Percentiles rank a stretch among this genome's conserved stretches.
Evolutionary conservation across 192 early-diverging fungal genomes (phyloP).

Genomic region (Mortierella antarctica): DNA sequence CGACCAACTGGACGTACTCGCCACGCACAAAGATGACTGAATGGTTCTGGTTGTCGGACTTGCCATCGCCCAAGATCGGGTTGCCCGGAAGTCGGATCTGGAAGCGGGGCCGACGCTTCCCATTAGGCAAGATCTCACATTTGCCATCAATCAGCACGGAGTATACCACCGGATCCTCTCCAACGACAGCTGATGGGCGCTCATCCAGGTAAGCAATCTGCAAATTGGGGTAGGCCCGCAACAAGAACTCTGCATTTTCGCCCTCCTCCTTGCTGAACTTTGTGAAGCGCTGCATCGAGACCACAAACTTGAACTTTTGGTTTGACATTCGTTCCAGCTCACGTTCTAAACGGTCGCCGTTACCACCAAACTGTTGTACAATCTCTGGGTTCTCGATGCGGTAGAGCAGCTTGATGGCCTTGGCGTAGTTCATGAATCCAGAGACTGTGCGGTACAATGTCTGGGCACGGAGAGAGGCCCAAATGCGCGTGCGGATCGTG

Average conservation of each 20-base stretch:
- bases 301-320: slow-evolving; percentile 87
- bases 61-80: slow-evolving; percentile 90
- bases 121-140: slow-evolving; percentile 72
- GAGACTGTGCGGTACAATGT: slow-evolving; percentile 89
- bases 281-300: slow-evolving; percentile 86
- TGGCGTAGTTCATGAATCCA: slow-evolving; percentile 90
- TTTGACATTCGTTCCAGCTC: slow-evolving; percentile 74
- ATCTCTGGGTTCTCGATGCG: slow-evolving; percentile 85
- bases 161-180: slow-evolving; percentile 65
- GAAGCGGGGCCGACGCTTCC: slow-evolving; percentile 82
- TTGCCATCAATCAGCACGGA: slow-evolving; percentile 83
- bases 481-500: slow-evolving; percentile 86
- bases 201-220: slow-evolving; percentile 87
- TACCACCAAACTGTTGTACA: slow-evolving; percentile 70
- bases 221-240: slow-evolving; percentile 79
- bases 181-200: slow-evolving; percentile 69
- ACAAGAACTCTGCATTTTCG: slow-evolving; percentile 81
- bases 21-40: slow-evolving; percentile 88
- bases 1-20: slow-evolving; percentile 87
- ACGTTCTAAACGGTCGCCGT: slow-evolving; percentile 73
- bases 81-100: slow-evolving; percentile 83
- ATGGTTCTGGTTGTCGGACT: slow-evolving; percentile 93
- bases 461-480: slow-evolving; percentile 88
- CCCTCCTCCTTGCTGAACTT: slow-evolving; percentile 83
- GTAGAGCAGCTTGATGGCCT: slow-evolving; percentile 84